phyloP scores from a whole-genome alignment of 306 rosid species.

The Ziziphus jujuba region DNA sequence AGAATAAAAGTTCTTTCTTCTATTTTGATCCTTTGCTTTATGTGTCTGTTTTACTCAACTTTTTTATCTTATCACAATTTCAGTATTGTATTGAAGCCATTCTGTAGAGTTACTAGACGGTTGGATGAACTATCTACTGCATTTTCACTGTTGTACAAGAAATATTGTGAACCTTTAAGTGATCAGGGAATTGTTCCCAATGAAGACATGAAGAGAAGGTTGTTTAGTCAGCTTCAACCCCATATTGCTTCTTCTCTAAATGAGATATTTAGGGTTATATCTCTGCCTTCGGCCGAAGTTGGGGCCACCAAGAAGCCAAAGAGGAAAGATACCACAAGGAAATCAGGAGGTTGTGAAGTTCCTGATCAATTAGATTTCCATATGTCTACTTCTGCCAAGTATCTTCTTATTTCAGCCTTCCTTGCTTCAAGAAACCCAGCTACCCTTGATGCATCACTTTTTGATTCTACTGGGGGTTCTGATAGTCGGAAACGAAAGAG shows the following conservation, averaged over 20 bases:
- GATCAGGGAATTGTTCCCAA: constrained; percentile 54
- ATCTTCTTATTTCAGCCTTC: constrained; percentile 91
- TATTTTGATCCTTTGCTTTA: constrained; percentile 17
- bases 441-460: constrained; percentile 90
- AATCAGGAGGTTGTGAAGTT: constrained; percentile 45
- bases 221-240: constrained; percentile 57
- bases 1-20: constrained; percentile 16
- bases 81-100: constrained; percentile 70
- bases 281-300: constrained; percentile 45
- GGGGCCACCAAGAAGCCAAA: constrained; percentile 45
- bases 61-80: constrained; percentile 8
- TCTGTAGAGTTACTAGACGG: constrained; percentile 69
- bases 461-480: constrained; percentile 84
- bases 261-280: constrained; percentile 69
- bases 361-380: constrained; percentile 65
- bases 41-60: constrained; percentile 16
- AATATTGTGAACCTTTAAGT: constrained; percentile 63
- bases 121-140: constrained; percentile 65
- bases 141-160: constrained; percentile 59
- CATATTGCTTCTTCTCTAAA: constrained; percentile 67
- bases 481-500: constrained; percentile 71
- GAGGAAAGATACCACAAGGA: constrained; percentile 44
- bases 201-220: constrained; percentile 60
- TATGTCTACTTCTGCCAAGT: constrained; percentile 85
- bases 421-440: constrained; percentile 98